Evolutionary conservation across 345 rosid genomes (phyloP).

Genomic region (Salix dunnii): DNA sequence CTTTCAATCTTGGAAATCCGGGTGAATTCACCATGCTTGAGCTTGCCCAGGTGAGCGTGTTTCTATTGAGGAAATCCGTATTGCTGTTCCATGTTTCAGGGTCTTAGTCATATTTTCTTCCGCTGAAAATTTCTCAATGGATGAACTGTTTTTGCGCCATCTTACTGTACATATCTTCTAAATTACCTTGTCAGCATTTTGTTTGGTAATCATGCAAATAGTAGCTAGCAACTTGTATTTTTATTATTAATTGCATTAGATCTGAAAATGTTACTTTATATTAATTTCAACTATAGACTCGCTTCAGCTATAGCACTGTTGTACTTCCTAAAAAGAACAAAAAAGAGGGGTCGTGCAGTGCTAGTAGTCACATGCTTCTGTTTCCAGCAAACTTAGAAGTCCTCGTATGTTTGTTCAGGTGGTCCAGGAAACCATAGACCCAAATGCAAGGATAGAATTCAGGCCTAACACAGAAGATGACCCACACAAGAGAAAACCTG

Average conservation of each 20-base stretch:
- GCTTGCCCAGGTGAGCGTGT: conserved; percentile 66
- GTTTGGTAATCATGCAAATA: neutral
- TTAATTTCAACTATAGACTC: too few species aligned
- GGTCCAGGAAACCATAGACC: conserved; percentile 93
- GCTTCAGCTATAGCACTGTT: neutral
- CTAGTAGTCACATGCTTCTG: neutral
- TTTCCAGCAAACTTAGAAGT: neutral
- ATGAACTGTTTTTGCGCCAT: neutral
- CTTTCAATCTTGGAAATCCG: conserved; percentile 94
- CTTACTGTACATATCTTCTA: neutral
- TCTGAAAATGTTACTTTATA: neutral
- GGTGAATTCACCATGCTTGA: conserved; percentile 99
- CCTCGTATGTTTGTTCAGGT: conserved; percentile 44
- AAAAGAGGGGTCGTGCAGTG: neutral
- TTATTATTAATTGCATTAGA: neutral
- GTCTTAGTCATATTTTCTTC: neutral
- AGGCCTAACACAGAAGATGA: conserved; percentile 94
- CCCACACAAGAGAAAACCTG: conserved; percentile 99
- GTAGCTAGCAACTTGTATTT: neutral
- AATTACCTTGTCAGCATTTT: neutral
- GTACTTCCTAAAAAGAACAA: neutral
- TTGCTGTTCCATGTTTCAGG: neutral
- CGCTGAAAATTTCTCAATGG: neutral
- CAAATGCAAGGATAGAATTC: conserved; percentile 90
- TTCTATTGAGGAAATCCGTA: neutral